These are phyloP conservation scores for Prunus yedoensis DNA, from an alignment of 331 rosid genomes.

Conservation along the genomic window DNA sequence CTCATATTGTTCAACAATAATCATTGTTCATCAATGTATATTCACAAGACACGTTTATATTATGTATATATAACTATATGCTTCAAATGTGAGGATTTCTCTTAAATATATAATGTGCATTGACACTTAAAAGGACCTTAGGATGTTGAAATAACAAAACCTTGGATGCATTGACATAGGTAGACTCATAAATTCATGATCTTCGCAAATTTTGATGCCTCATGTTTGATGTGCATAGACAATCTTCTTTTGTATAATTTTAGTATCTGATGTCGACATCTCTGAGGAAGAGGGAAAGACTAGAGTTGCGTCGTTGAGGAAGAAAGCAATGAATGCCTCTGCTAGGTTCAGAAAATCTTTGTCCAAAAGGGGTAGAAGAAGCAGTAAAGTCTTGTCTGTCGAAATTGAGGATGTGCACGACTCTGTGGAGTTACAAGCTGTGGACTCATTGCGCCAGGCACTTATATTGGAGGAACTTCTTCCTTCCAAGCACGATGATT, in stretches of 20 bases:
- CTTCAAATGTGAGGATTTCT: not conserved
- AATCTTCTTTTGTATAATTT: not conserved
- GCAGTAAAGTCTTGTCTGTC: constrained; percentile 73
- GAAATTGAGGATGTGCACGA: constrained; percentile 78
- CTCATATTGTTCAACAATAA: not conserved
- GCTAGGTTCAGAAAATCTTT: constrained; percentile 58
- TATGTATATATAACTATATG: not conserved
- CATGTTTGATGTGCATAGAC: not conserved
- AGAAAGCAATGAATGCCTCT: constrained; percentile 67
- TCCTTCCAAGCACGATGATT: constrained; percentile 83
- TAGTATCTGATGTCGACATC: constrained; percentile 37
- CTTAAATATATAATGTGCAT: not conserved
- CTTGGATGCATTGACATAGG: not conserved
- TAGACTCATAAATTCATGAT: not conserved
- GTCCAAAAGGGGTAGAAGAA: constrained; percentile 61
- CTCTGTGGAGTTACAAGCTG: constrained; percentile 65
- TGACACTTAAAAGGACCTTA: not conserved
- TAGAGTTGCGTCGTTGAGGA: constrained; percentile 47
- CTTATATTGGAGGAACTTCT: constrained; percentile 73
- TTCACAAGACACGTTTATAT: no score
- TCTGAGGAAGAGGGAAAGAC: constrained; percentile 48
- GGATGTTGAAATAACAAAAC: not conserved
- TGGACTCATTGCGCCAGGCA: constrained; percentile 72
- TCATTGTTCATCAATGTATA: not conserved
- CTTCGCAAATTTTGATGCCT: not conserved